Evolutionary conservation across 2,329 filamentous ascomycete genomes (phyloP), one percentile per base, ranked within the genome.

Genomic region (Ophiocordyceps polyrhachis-furcata): DNA sequence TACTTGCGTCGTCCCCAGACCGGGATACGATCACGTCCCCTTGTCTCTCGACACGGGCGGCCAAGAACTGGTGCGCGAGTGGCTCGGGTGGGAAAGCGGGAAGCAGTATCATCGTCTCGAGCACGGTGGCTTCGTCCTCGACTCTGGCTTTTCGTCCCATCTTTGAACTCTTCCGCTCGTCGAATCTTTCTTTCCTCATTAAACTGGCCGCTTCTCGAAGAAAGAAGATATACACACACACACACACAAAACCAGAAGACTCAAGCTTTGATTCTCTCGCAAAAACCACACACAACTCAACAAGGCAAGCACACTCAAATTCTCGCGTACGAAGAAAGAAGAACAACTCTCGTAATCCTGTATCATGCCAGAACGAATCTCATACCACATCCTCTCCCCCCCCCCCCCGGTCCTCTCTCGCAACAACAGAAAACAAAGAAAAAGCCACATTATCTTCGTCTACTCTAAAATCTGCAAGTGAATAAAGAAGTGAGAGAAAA

Each of bases 81-180:
- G 89, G 89, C 67, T 81, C 51, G 83, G 85, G 0, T 93, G 86
- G 85, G 70, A 66, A 48, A 73, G 67, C 53, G 86, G 83, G 1
- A 68, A 63, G 47, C 75, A 94, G 29, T 94, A 79, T 57, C 70
- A 79, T 57, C 70, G 75, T n/a, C 65, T 83, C 2, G 61, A 69
- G 25, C 64, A 74, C 25, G 82, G 81, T 0, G 78, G 74, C 0
- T 58, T 86, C 49, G 70, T 79, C 19, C 43, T 60, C 67, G 49
- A 70, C 50, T 7, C 49, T 43, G 43, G 43, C 8, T 31, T 25
- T 19, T 54, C 43, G 45, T 55, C 60, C 5, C 65, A 60, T 50
- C 45, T 66, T 25, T 66, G 51, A 53, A 13, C 11, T n/a, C n/a
- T n/a, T n/a, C n/a, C n/a, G 6, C 21, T 23, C 21, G 21, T 23